phyloP scores from a whole-genome alignment of 805 yeast genomes.

The Hanseniaspora jakobsenii region DNA sequence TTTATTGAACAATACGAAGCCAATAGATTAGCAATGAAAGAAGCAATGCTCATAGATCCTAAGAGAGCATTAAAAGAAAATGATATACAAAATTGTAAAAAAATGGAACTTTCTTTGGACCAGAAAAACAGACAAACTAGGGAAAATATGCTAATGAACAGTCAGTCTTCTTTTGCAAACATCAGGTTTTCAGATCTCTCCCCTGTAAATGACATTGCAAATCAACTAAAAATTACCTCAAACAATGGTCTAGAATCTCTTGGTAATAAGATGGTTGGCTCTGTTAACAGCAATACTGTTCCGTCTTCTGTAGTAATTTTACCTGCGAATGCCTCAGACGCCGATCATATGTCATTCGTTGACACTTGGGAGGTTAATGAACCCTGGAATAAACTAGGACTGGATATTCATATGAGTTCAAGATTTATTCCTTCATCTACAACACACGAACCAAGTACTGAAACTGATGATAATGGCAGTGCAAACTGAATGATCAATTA shows the following conservation, averaged over 20 bases:
- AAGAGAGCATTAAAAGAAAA: background rate
- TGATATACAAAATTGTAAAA: constrained; percentile 17
- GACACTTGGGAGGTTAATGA: constrained; percentile 27
- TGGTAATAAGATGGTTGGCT: background rate
- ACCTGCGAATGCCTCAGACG: constrained; percentile 13
- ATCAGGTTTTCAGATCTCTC: constrained; percentile 1
- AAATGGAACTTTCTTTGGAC: constrained; percentile 7
- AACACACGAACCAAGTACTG: background rate
- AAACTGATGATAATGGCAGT: constrained; percentile 18
- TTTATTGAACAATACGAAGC: constrained; percentile 25
- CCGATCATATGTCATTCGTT: constrained; percentile 23
- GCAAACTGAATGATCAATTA: background rate
- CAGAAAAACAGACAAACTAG: constrained; percentile 19
- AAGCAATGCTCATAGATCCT: constrained; percentile 17
- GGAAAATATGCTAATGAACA: constrained; percentile 15
- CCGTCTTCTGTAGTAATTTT: constrained; percentile 4
- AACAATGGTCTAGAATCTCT: background rate
- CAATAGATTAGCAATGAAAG: constrained; percentile 19
- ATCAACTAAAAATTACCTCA: constrained; percentile 3
- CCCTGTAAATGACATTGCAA: constrained; percentile 11
- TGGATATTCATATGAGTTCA: constrained; percentile 28
- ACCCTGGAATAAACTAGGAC: constrained; percentile 29
- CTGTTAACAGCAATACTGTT: background rate
- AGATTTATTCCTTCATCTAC: constrained; percentile 25
- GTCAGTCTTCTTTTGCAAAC: background rate